Evolutionary conservation across 305 asterid species (phyloP).

Genomic region (Solanum hybrid): DNA sequence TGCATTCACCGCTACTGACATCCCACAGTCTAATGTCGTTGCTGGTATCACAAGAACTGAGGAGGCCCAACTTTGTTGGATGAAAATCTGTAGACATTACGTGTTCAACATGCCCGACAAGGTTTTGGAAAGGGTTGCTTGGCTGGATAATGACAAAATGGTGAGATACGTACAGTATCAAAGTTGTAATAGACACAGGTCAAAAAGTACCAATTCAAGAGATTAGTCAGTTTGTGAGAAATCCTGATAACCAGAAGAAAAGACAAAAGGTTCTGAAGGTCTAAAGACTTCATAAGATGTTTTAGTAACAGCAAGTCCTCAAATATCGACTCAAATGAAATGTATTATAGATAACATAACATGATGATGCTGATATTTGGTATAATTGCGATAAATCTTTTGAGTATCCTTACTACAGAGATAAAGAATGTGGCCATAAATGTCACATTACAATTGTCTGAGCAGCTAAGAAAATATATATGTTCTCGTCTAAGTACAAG

Average conservation of each 20-base stretch:
- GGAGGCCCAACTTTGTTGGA: constrained; percentile 21
- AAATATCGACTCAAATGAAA: neutral
- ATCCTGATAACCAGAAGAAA: neutral
- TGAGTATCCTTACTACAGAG: neutral
- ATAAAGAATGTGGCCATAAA: neutral
- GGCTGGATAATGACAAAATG: constrained; percentile 19
- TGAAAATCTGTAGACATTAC: constrained; percentile 46
- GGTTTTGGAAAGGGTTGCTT: constrained; percentile 5
- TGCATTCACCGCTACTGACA: constrained; percentile 11
- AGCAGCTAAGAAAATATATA: neutral
- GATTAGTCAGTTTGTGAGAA: neutral
- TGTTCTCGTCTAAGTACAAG: neutral
- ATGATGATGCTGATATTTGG: neutral
- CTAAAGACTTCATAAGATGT: neutral
- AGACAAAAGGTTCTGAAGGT: constrained; percentile 23
- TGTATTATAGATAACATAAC: neutral
- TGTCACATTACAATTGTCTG: neutral
- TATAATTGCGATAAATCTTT: neutral
- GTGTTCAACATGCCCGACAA: constrained; percentile 31
- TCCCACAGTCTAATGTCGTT: constrained; percentile 39
- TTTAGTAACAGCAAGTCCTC: constrained; percentile 29
- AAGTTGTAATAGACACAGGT: neutral
- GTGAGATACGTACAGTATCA: neutral
- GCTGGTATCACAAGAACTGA: constrained; percentile 37
- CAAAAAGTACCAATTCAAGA: neutral